Conservation (phyloP, 1,284 basidiomycete genomes). For the Tetrapyrgos nigripes region DNA sequence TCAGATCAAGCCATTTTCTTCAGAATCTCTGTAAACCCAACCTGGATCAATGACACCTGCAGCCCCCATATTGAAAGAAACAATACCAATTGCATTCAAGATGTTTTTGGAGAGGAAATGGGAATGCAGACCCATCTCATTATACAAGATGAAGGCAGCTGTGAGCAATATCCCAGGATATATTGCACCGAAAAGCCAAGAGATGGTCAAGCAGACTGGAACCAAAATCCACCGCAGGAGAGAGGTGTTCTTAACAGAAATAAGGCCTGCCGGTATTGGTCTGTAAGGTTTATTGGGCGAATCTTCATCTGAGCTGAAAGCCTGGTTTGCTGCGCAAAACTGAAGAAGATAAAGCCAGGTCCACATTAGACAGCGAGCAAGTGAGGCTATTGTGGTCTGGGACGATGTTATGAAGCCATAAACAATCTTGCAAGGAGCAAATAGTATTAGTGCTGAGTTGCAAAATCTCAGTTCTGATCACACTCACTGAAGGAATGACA, state of each 20-base stretch:
- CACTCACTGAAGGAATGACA: conserved; percentile 36
- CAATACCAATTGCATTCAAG: conserved; percentile 40
- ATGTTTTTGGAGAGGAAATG: conserved; percentile 36
- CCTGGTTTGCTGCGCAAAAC: conserved; percentile 53
- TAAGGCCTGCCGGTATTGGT: conserved; percentile 48
- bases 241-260: conserved; percentile 37
- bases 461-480: conserved; percentile 1
- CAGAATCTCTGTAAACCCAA: conserved; percentile 25
- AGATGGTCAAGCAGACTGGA: conserved; percentile 35
- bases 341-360: conserved; percentile 51
- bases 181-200: conserved; percentile 32
- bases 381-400: conserved; percentile 28
- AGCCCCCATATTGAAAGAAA: conserved; percentile 33
- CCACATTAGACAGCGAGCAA: conserved; percentile 36
- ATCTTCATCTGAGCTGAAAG: conserved; percentile 45
- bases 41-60: conserved; percentile 29
- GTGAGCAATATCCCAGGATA: conserved; percentile 34
- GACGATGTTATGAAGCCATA: conserved; percentile 9
- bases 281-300: conserved; percentile 48
- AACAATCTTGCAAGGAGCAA: conserved; percentile 16
- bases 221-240: conserved; percentile 43
- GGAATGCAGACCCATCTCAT: conserved; percentile 38
- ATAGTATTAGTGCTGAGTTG: too few species aligned
- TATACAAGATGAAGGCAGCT: conserved; percentile 36
- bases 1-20: conserved; percentile 10